Base-by-base conservation (phyloP, 1,284 basidiomycete genomes). In the Cryptococcus floricola region DNA sequence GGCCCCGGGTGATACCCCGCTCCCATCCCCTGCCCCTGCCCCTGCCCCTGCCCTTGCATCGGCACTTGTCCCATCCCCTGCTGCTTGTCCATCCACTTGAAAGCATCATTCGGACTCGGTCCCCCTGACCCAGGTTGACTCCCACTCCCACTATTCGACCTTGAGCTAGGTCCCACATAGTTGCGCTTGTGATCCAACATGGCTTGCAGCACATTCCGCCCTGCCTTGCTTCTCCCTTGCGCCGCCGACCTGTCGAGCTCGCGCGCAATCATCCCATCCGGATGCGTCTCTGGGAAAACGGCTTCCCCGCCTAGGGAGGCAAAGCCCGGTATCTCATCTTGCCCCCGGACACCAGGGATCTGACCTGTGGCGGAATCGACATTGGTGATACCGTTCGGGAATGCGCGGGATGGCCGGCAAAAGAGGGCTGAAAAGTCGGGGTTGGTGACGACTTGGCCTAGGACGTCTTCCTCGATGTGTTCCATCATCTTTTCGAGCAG, bases 401-500 rank as follows among this genome's bases (percentile, higher is more conserved):
- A 44, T 18, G 42, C n/a, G 42, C n/a, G 42, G 1, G 31, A 34
- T 8, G 31, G 31, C 7, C 31, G 31, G 31, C 31, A 34, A 10
- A 34, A 34, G 31, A 34, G 31, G 31, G 31, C 31, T 8, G 31
- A 34, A 31, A 49, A 49, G 19, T 49, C 31, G 9, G 39, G 38
- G 38, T 48, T 41, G 27, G 43, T 39, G 14, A 53, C 25, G 12
- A 48, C 48, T 10, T 54, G 57, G 3, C 52, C 52, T 51, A 58
- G 43, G 42, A 45, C 51, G 19, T 67, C 65, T 34, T 55, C 46
- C 39, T 63, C 61, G n/a, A 65, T 52, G 9, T 54, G 57, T 10
- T 44, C 28, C 47, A 64, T 39, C 60, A 68, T 61, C 25, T 58
- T 54, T 27, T 68, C 60, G 12, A 71, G 23, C 65, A 71, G 67